These are phyloP conservation scores for Onygenales sp. DNA, from an alignment of 2,329 filamentous ascomycete species.

Conservation along the genomic window DNA sequence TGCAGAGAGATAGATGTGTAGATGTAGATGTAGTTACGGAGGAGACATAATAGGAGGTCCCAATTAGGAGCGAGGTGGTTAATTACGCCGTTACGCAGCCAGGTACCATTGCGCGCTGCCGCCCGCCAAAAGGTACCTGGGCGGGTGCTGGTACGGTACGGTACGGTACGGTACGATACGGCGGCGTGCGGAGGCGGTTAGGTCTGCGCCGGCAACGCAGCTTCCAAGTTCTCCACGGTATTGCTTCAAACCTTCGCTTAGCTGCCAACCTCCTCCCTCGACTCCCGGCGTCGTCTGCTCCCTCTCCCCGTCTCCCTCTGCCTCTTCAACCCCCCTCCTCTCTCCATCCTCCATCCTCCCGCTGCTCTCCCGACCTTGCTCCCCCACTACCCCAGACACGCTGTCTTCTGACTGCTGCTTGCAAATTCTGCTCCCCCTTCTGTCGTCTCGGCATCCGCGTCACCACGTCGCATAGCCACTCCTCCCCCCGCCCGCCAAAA, in stretches of 20 bases:
- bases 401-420: background rate
- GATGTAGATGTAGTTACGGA: too few relatives aligned
- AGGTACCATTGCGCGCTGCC: too few relatives aligned
- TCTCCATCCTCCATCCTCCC: background rate
- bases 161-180: background rate
- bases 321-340: background rate
- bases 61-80: too few relatives aligned
- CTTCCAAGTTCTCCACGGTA: background rate
- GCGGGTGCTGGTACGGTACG: too few relatives aligned
- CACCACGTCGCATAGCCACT: background rate
- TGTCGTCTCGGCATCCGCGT: background rate
- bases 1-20: too few relatives aligned
- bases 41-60: too few relatives aligned
- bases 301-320: background rate
- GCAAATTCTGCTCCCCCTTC: background rate
- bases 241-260: too few relatives aligned
- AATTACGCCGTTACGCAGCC: too few relatives aligned
- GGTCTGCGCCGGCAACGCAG: too few relatives aligned
- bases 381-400: background rate
- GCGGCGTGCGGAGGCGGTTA: background rate
- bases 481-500: conserved; percentile 2
- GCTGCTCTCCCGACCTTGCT: background rate
- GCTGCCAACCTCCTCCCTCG: background rate
- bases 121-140: too few relatives aligned
- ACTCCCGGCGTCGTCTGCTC: background rate